Conservation (phyloP, 108 stramenopile species). For the Epipyxis sp. region DNA sequence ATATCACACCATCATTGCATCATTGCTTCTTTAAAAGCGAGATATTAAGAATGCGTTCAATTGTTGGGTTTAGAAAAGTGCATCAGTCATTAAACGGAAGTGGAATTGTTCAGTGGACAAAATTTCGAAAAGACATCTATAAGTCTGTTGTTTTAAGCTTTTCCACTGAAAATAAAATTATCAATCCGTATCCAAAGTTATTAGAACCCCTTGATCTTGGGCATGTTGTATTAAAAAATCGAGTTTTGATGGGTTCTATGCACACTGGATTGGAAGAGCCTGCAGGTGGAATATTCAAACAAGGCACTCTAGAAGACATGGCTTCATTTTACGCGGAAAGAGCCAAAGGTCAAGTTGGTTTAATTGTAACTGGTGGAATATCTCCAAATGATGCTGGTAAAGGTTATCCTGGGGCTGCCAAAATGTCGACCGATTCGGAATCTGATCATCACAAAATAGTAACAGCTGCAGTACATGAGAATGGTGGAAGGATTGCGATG, state of each 20-base stretch:
- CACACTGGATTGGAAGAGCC: conserved; percentile 87
- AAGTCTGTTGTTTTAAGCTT: too few relatives aligned
- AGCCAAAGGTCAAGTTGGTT: conserved; percentile 81
- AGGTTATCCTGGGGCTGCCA: conserved; percentile 83
- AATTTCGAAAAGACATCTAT: too few relatives aligned
- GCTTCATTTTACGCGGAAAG: conserved; percentile 84
- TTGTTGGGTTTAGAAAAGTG: too few relatives aligned
- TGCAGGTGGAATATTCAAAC: conserved; percentile 47
- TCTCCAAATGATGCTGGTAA: conserved; percentile 85
- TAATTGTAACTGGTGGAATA: conserved; percentile 98
- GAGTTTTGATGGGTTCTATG: conserved; percentile 92
- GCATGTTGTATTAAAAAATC: conserved; percentile 65
- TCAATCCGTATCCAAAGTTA: not conserved
- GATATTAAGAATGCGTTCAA: too few relatives aligned
- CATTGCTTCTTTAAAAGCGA: too few relatives aligned
- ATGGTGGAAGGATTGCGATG: conserved; percentile 61
- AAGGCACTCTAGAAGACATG: conserved; percentile 72
- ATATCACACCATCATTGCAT: too few relatives aligned
- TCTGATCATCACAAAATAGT: conserved; percentile 77
- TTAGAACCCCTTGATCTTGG: not conserved
- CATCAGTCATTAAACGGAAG: too few relatives aligned
- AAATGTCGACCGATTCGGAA: conserved; percentile 72
- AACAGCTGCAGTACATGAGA: conserved; percentile 78
- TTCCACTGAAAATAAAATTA: too few relatives aligned
- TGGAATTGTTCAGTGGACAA: too few relatives aligned